These are phyloP conservation scores for Aspergillus flavus DNA, from an alignment of 2,329 filamentous ascomycete species.

Conservation along the genomic window DNA sequence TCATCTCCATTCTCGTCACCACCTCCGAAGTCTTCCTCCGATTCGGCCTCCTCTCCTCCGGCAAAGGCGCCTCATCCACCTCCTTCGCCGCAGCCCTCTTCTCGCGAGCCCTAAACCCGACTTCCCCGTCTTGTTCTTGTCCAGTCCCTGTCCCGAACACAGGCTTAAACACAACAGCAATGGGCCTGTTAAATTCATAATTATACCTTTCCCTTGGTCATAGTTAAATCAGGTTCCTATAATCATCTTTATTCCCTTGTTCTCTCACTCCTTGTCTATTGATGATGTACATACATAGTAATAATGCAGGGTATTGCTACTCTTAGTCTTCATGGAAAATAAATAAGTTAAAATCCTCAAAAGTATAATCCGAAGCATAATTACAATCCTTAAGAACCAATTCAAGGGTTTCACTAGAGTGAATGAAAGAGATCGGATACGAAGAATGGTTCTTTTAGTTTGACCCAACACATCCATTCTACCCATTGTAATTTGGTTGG, in stretches of 20 bases:
- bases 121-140: constrained; percentile 12
- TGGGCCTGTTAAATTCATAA: not conserved
- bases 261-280: not conserved
- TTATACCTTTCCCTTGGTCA: not conserved
- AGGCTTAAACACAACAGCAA: constrained; percentile 2
- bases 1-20: constrained; percentile 88
- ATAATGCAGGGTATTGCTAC: not conserved
- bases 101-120: constrained; percentile 14
- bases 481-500: not conserved
- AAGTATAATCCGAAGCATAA: not conserved
- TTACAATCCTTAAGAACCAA: not conserved
- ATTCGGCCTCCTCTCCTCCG: constrained; percentile 69
- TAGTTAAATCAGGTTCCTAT: not conserved
- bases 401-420: not conserved
- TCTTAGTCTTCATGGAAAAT: not conserved
- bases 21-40: constrained; percentile 84
- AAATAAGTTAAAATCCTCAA: not conserved
- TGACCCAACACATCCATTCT: not conserved
- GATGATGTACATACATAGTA: not conserved
- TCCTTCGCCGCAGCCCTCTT: constrained; percentile 22
- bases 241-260: not conserved
- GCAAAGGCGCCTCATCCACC: constrained; percentile 23
- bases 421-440: not conserved
- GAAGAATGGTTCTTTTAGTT: not conserved
- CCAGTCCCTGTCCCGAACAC: constrained; percentile 3